phyloP scores from a whole-genome alignment of 2,329 filamentous ascomycete species.

The Allantophomopsis cytisporea region DNA sequence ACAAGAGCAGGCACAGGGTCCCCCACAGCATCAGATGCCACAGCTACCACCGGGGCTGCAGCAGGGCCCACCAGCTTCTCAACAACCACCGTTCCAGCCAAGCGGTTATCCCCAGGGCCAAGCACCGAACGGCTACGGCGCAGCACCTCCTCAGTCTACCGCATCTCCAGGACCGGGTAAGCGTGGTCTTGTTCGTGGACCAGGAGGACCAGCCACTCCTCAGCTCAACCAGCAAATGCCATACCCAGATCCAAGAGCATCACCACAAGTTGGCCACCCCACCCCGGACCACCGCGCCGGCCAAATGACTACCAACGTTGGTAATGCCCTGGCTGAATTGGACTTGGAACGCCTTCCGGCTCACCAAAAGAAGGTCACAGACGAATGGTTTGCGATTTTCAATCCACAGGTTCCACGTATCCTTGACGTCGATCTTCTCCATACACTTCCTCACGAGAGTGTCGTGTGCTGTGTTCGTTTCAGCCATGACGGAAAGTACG shows the following conservation, averaged over 20 bases:
- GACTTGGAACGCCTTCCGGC: constrained; percentile 76
- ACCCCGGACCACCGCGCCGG: constrained; percentile 50
- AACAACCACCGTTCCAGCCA: constrained; percentile 60
- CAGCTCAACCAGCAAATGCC: constrained; percentile 82
- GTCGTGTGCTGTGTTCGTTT: constrained; percentile 98
- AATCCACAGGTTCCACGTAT: constrained; percentile 83
- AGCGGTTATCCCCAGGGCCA: constrained; percentile 43
- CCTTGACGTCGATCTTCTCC: constrained; percentile 85
- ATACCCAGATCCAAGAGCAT: constrained; percentile 70
- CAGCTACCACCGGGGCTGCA: constrained; percentile 60
- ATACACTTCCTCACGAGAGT: constrained; percentile 86
- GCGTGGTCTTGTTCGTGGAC: constrained; percentile 53
- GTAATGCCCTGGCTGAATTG: constrained; percentile 70
- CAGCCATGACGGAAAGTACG: constrained; percentile 87
- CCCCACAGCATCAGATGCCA: constrained; percentile 48
- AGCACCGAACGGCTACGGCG: constrained; percentile 57
- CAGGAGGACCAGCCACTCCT: constrained; percentile 68
- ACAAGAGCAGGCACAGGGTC: constrained; percentile 47
- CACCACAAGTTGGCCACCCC: constrained; percentile 78
- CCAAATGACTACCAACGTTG: constrained; percentile 31
- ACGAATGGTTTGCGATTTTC: constrained; percentile 95
- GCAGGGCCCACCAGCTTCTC: constrained; percentile 33
- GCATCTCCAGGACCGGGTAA: constrained; percentile 78
- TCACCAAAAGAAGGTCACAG: constrained; percentile 76
- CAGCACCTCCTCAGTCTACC: constrained; percentile 71